A percentile compares a stretch with the other conserved stretches of the same genome.
These are phyloP conservation scores for Aethionema arabicum DNA, from an alignment of 345 rosid species.

Conservation along the genomic window DNA sequence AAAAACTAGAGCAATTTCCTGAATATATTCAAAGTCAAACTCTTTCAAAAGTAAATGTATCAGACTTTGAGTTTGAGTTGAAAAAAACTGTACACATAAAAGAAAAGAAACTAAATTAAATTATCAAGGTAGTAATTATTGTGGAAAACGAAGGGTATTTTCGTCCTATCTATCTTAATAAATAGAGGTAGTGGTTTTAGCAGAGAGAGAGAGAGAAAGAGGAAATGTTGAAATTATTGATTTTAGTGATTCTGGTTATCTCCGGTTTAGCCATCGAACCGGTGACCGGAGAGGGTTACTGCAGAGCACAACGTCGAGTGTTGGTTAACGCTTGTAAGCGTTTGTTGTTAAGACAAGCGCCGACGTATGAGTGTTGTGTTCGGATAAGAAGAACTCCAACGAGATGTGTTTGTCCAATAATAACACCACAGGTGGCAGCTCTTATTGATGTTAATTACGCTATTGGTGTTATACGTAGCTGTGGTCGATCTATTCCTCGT, in stretches of 20 bases:
- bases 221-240: conserved; percentile 1
- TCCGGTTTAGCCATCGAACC: background rate
- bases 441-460: conserved; percentile 8
- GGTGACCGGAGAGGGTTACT: conserved; percentile 21
- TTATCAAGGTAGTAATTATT: too few species aligned
- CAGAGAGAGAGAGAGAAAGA: conserved; percentile 17
- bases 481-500: conserved; percentile 17
- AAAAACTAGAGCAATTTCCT: too few species aligned
- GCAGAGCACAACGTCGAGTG: conserved; percentile 15
- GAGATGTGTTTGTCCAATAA: conserved; percentile 20
- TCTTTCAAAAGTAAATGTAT: too few species aligned
- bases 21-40: too few species aligned
- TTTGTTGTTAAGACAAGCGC: conserved; percentile 14
- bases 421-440: conserved; percentile 19
- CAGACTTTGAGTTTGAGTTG: too few species aligned
- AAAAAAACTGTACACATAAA: too few species aligned
- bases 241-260: conserved; percentile 1
- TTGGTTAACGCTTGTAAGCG: conserved; percentile 28
- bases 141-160: too few species aligned
- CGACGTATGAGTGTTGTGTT: conserved; percentile 16
- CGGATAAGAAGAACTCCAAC: conserved; percentile 22
- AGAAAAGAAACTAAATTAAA: too few species aligned
- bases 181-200: too few species aligned
- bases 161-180: too few species aligned
- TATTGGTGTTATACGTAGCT: conserved; percentile 19